Evolutionary conservation across 2,329 filamentous ascomycete genomes (phyloP).

Genomic region (Epichloe glyceriae): DNA sequence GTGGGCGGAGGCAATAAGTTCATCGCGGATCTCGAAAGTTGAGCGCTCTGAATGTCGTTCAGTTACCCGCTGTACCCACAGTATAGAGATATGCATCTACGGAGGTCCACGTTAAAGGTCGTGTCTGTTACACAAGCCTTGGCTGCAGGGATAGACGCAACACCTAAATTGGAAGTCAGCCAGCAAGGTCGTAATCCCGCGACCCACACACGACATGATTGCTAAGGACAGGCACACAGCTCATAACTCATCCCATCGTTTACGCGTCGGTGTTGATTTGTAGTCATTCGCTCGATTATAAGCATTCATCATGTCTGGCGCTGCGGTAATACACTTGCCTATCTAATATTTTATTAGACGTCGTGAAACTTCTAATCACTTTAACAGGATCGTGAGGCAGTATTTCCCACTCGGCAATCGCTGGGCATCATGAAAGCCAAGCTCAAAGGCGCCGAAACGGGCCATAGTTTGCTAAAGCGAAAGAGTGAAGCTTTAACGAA

Average conservation of each 20-base stretch:
- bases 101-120: neutral
- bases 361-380: neutral
- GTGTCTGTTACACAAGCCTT: too few species aligned
- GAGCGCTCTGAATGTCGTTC: neutral
- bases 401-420: constrained; percentile 96
- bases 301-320: constrained; percentile 19
- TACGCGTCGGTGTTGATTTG: neutral
- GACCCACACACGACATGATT: neutral
- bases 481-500: constrained; percentile 98
- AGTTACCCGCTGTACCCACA: neutral
- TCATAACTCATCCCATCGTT: neutral
- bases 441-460: constrained; percentile 83
- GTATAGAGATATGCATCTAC: constrained; percentile 1
- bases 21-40: neutral
- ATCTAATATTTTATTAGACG: neutral
- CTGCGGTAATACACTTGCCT: constrained; percentile 12
- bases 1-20: neutral
- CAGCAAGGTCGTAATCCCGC: neutral
- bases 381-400: constrained; percentile 73
- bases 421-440: constrained; percentile 96
- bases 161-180: too few species aligned
- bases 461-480: constrained; percentile 88
- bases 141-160: too few species aligned
- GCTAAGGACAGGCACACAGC: neutral
- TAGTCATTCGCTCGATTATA: neutral